Base-by-base conservation (phyloP, 2,329 filamentous ascomycete genomes). In the Colletotrichum liriopes region DNA sequence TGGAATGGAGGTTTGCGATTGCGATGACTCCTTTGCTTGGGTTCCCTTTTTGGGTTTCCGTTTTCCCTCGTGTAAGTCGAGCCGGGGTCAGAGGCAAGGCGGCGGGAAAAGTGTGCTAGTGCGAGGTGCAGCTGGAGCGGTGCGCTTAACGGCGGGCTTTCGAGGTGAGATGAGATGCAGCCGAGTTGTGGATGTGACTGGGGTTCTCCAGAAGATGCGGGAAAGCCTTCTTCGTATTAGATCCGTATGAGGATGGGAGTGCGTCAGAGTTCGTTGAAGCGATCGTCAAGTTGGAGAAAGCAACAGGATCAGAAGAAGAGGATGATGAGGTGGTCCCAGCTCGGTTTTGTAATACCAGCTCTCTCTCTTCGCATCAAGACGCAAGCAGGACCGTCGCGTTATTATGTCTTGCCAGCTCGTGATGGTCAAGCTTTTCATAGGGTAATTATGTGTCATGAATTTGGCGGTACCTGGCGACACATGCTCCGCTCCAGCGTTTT, bases 381-480 rank as follows among this genome's bases (percentile, higher is more conserved):
- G 9, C n/a, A 43, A 54, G 37, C 68, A 63, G 64, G 56, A 58
- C 43, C 41, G 59, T 69, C 65, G 69, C 65, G 65, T 74, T 74
- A 73, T 72, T 70, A 75, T 68, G 71, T 73, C 63, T 73, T 51
- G 63, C 68, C 73, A 76, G 75, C 74, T 74, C 75, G 75, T 77
- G 76, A 78, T 78, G 74, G 73, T 75, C 75, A 61, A 64, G 70
- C 62, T 79, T 81, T 79, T 73, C 73, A 81, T 81, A 76, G 78
- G 76, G 78, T 80, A 81, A 81, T 80, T 80, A 81, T 81, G 79
- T 81, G 79, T 81, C 79, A 80, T 80, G 65, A 32, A 47, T 47
- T 59, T 73, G 72, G 76, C 61, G 67, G 63, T 62, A 67, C 71
- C 58, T 65, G 68, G 47, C 67, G 51, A 49, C 56, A 58, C 41